These are phyloP conservation scores for Penicillium verrucosum DNA, from an alignment of 2,329 filamentous ascomycete genomes.

Conservation along the genomic window DNA sequence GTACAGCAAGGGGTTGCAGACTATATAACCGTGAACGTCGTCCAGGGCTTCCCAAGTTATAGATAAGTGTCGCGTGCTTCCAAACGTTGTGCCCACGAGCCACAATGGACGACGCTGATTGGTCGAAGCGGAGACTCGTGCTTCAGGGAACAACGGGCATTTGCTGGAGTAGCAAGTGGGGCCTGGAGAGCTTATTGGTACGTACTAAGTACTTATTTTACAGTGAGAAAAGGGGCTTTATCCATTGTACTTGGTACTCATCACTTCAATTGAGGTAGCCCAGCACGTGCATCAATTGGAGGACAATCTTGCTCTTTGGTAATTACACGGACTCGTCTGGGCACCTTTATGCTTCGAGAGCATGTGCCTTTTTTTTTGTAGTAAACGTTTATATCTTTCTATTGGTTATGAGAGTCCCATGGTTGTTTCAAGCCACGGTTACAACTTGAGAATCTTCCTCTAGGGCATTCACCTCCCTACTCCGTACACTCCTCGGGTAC, in stretches of 20 bases:
- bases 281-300: constrained; percentile 20
- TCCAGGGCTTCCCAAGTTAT: background rate
- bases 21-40: constrained; percentile 12
- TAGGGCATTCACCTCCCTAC: background rate
- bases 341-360: background rate
- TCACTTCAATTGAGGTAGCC: constrained; percentile 8
- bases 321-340: background rate
- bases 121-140: constrained; percentile 21
- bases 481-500: background rate
- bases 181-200: constrained; percentile 22
- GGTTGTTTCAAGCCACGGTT: background rate
- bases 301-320: background rate
- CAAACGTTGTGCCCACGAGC: constrained; percentile 30
- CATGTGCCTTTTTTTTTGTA: background rate
- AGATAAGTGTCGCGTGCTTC: constrained; percentile 37
- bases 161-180: constrained; percentile 21
- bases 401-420: background rate
- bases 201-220: background rate
- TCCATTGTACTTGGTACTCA: background rate
- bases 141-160: constrained; percentile 27
- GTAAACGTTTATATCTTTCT: background rate
- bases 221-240: background rate
- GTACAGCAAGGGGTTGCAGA: constrained; percentile 7
- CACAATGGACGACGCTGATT: constrained; percentile 23
- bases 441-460: background rate